Base-by-base conservation (phyloP, 257 asterid species). In the Striga asiatica region DNA sequence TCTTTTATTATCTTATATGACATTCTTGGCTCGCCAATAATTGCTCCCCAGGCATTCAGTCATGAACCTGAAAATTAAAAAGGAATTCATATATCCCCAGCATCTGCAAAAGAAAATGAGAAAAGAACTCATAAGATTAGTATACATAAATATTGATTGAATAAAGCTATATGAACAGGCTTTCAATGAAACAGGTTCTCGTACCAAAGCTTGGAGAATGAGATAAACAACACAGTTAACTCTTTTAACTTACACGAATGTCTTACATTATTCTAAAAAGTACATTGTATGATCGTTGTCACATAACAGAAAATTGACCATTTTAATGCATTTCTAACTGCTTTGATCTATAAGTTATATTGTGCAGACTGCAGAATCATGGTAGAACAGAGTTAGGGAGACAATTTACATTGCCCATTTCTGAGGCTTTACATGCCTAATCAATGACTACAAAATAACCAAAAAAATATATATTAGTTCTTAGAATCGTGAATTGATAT, bases 1-100 rank as follows among this genome's bases (percentile, higher is more conserved):
- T 18, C 45, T 17, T 43, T 28, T 46, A 42, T 42, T n/a, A 43
- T 17, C 45, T 3, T 58, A 28, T 58, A 25, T 6, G 54, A 58
- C 64, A 19, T 58, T 58, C 54, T 58, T 58, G 42, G 28, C 37
- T 42, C 64, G 41, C 64, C 64, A 43, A 42, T 3, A 42, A 43
- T 31, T 20, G 19, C 11, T 47, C 13, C 9, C 32, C 56, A 47
- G 21, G 48, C 65, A 46, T 60, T 46, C 35, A 22, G 48, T 46
- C 48, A 60, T 20, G 48, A 41, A 13, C 56, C 24, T 21, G 29
- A 7, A 12, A 8, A 27, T n/a, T 9, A 18, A 7, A 27, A 35
- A 24, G 1, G 64, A 28, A 58, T 58, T 50, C 61, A 55, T 16
- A 56, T 37, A 41, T 41, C 62, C 53, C 41, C n/a, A 13, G 49